Base-by-base conservation (phyloP, 2,329 filamentous ascomycete species). In the Penicillium italicum region DNA sequence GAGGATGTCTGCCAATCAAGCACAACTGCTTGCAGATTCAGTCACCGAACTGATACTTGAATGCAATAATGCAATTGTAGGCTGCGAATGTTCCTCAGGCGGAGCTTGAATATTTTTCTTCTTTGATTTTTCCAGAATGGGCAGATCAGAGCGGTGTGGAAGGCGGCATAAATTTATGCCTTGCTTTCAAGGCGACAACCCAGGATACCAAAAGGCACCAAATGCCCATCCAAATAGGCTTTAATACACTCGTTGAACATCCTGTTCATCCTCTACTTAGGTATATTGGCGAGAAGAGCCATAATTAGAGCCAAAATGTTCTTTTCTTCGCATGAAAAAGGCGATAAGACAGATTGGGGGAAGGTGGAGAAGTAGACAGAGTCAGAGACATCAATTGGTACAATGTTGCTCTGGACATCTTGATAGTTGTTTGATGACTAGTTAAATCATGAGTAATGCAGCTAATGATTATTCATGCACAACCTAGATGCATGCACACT, bases 51-150 rank as follows among this genome's bases (percentile, higher is more conserved):
- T 38, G n/a, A 42, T 26, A 47, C 14, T 47, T 14, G 42, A 31
- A 47, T 28, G 37, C 37, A 44, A 46, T 53, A 20, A 41, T 37
- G 42, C 43, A 43, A 56, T 48, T 38, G 43, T 48, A 53, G 16
- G 50, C 43, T 46, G 48, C 22, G 14, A 55, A 59, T 58, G n/a
- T 62, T 59, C 33, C 55, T 50, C 31, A 45, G 55, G 52, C 55
- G 55, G 61, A 59, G 56, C 58, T 48, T 42, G 62, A 68, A 70
- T 70, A 71, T 69, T 72, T 72, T 72, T 72, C 66, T 66, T 61
- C 58, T 53, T 57, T 63, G 58, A 64, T 63, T 65, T 66, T 65
- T 60, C 58, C 61, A 57, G 28, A 18, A 41, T 38, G 52, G 66
- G 69, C 69, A 72, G 61, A 69, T 62, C 5, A 16, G 8, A 58